A percentile compares a stretch with the other conserved stretches of the same genome.
Evolutionary conservation across 768 basidiomycete genomes (phyloP).

Genomic region (Pisolithus tinctorius): DNA sequence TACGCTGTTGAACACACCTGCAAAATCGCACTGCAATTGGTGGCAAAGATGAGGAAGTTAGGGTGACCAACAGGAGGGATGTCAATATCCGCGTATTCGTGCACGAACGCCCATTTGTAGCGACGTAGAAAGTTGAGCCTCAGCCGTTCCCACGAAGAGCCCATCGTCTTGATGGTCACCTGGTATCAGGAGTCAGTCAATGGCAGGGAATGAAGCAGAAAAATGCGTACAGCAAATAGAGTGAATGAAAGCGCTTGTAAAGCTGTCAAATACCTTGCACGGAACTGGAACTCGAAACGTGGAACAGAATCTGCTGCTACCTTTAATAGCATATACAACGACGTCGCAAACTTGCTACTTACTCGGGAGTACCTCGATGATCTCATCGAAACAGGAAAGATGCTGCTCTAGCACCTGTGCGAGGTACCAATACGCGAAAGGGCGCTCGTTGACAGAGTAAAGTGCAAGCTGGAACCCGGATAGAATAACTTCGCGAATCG

Average conservation of each 20-base stretch:
- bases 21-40: slow-evolving; percentile 32
- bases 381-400: slow-evolving; percentile 43
- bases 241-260: slow-evolving; percentile 50
- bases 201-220: neutral
- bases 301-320: slow-evolving; percentile 17
- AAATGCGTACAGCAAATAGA: slow-evolving; percentile 43
- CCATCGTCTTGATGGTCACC: slow-evolving; percentile 43
- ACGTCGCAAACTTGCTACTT: slow-evolving; percentile 21
- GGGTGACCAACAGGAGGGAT: slow-evolving; percentile 47
- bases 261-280: slow-evolving; percentile 46
- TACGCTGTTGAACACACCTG: slow-evolving; percentile 23
- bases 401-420: slow-evolving; percentile 52
- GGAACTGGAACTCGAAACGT: slow-evolving; percentile 42
- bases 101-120: slow-evolving; percentile 73
- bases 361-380: slow-evolving; percentile 34
- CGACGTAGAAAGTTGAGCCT: slow-evolving; percentile 55
- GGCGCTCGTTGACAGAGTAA: slow-evolving; percentile 58
- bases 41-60: slow-evolving; percentile 43
- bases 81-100: slow-evolving; percentile 49
- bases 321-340: slow-evolving; percentile 1
- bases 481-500: slow-evolving; percentile 60
- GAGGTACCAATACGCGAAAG: slow-evolving; percentile 74
- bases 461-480: slow-evolving; percentile 76
- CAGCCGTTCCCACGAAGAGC: slow-evolving; percentile 43
- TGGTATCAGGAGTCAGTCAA: slow-evolving; percentile 14